Evolutionary conservation across 495 filamentous ascomycete genomes (phyloP).

Genomic region (Sordaria brevicollis): DNA sequence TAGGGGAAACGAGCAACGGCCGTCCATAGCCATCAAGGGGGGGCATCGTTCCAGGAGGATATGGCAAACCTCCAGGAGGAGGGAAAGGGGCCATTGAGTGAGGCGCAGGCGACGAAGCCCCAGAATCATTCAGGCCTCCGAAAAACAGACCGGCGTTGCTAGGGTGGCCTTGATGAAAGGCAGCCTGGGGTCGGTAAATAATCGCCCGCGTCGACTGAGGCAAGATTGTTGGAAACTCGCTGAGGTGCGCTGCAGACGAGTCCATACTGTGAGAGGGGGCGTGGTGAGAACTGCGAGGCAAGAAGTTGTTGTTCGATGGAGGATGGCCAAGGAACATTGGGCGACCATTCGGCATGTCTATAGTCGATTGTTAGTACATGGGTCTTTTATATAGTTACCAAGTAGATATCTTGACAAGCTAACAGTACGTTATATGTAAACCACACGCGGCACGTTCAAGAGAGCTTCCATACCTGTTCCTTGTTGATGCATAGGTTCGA

Average conservation of each 20-base stretch:
- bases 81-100: conserved; percentile 24
- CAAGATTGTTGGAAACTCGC: conserved; percentile 1
- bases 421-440: neutral
- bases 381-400: neutral
- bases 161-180: conserved; percentile 25
- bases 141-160: conserved; percentile 38
- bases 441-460: neutral
- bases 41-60: conserved; percentile 21
- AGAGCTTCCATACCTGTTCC: neutral
- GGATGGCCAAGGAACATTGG: neutral
- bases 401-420: neutral
- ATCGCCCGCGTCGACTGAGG: conserved; percentile 7
- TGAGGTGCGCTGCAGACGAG: neutral
- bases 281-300: neutral
- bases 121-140: conserved; percentile 33
- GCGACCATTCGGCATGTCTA: neutral
- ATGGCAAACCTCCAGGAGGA: conserved; percentile 23
- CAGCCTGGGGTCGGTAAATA: conserved; percentile 2
- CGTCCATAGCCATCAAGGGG: conserved; percentile 26
- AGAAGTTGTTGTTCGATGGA: neutral
- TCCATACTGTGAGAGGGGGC: neutral
- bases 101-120: conserved; percentile 38
- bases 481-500: neutral
- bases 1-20: conserved; percentile 20
- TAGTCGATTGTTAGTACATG: neutral